Conservation (phyloP, 1,284 basidiomycete species). For the Hortiboletus rubellus region DNA sequence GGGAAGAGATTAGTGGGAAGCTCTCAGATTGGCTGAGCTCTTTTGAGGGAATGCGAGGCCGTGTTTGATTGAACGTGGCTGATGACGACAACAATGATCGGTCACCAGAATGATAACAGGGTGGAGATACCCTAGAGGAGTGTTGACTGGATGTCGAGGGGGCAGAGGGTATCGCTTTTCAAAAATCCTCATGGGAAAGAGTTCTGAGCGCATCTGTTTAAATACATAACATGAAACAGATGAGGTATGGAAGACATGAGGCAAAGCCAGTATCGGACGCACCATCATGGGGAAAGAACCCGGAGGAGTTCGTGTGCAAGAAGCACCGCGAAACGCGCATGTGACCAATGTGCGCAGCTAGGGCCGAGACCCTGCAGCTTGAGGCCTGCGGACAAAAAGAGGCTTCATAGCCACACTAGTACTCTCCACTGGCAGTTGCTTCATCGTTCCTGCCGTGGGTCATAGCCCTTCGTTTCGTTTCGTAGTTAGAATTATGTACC, state of each 20-base stretch:
- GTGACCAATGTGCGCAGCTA: too few relatives aligned
- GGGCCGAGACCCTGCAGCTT: too few relatives aligned
- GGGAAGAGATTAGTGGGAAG: background rate
- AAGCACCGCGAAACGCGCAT: too few relatives aligned
- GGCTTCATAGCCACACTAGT: too few relatives aligned
- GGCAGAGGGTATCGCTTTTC: background rate
- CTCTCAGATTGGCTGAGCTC: background rate
- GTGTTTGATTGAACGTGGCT: background rate
- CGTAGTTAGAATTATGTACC: too few relatives aligned
- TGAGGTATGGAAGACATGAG: background rate
- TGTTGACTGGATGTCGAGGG: background rate
- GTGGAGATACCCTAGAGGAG: background rate
- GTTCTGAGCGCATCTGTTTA: background rate
- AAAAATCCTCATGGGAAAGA: background rate
- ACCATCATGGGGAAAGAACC: background rate
- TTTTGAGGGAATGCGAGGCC: slow-evolving; percentile 1
- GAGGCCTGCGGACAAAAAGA: too few relatives aligned
- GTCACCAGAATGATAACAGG: slow-evolving; percentile 1
- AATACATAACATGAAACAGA: too few relatives aligned
- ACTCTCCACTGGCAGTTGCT: too few relatives aligned
- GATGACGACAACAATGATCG: background rate
- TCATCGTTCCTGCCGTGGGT: too few relatives aligned
- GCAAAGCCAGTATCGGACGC: background rate
- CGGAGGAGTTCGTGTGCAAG: too few relatives aligned
- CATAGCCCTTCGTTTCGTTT: too few relatives aligned